Conservation (phyloP, 2,329 filamentous ascomycete genomes). For the Pochonia chlamydosporia region DNA sequence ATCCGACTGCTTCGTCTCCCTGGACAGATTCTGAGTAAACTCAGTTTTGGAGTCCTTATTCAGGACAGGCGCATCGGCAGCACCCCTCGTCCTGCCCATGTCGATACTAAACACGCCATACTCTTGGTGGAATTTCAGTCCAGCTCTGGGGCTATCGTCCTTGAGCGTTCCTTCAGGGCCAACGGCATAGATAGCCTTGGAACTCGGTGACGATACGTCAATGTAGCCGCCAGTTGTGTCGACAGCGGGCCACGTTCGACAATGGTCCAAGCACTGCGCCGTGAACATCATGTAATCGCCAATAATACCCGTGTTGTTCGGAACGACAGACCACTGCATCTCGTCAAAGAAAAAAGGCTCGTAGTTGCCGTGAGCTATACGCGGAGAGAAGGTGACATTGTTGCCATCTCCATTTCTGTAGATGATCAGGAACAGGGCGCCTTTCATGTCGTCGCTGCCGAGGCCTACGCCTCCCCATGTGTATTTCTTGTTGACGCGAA, state of each 20-base stretch:
- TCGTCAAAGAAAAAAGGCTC: conserved; percentile 44
- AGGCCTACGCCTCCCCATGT: conserved; percentile 52
- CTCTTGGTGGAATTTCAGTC: conserved; percentile 44
- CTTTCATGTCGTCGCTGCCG: conserved; percentile 44
- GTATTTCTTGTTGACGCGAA: conserved; percentile 38
- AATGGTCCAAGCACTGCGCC: conserved; percentile 44
- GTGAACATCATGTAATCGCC: conserved; percentile 43
- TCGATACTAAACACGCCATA: conserved; percentile 53
- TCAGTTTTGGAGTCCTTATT: conserved; percentile 25
- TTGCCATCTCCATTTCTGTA: conserved; percentile 41
- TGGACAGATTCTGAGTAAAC: conserved; percentile 28
- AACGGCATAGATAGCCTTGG: conserved; percentile 50
- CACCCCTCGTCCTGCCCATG: conserved; percentile 44
- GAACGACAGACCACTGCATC: conserved; percentile 37
- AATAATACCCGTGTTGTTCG: conserved; percentile 38
- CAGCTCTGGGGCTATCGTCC: conserved; percentile 36
- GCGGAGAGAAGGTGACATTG: conserved; percentile 52
- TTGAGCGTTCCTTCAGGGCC: conserved; percentile 40
- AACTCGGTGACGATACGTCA: conserved; percentile 40
- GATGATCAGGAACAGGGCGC: conserved; percentile 48
- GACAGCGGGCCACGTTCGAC: conserved; percentile 40
- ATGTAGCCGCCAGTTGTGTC: conserved; percentile 33
- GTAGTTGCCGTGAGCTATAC: conserved; percentile 41
- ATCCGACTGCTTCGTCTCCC: conserved; percentile 27
- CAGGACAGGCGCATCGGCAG: conserved; percentile 34